These are phyloP conservation scores for Mycosarcoma maydis DNA, from an alignment of 1,284 basidiomycete genomes.

Conservation along the genomic window DNA sequence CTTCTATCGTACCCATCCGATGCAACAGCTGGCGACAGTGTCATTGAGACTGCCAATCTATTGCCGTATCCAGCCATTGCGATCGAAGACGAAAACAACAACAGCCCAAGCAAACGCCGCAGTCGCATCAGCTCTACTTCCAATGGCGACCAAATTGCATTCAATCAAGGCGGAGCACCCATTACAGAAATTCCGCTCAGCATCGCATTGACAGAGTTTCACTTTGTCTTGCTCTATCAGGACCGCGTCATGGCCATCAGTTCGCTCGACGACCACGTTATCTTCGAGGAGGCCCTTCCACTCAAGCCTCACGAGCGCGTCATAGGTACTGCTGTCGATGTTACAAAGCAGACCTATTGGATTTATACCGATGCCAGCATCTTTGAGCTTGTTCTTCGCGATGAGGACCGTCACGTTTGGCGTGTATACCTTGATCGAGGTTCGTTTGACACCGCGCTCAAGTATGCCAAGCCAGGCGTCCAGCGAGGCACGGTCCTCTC, in stretches of 20 bases:
- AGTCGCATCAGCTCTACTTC: slow-evolving; percentile 25
- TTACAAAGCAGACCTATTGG: slow-evolving; percentile 90
- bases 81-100: slow-evolving; percentile 21
- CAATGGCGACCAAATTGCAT: slow-evolving; percentile 20
- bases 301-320: slow-evolving; percentile 56
- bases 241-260: slow-evolving; percentile 83
- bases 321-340: slow-evolving; percentile 72
- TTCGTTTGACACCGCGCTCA: slow-evolving; percentile 80
- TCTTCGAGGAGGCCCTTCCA: slow-evolving; percentile 77
- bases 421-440: slow-evolving; percentile 83
- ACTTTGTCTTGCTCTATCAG: slow-evolving; percentile 85
- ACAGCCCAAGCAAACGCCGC: slow-evolving; percentile 14
- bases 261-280: slow-evolving; percentile 80
- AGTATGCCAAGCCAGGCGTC: slow-evolving; percentile 81
- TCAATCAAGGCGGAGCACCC: slow-evolving; percentile 11
- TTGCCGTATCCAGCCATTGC: slow-evolving; percentile 63
- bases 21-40: slow-evolving; percentile 72
- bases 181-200: slow-evolving; percentile 70
- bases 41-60: slow-evolving; percentile 76
- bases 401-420: slow-evolving; percentile 96
- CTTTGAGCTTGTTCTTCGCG: slow-evolving; percentile 84
- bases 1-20: slow-evolving; percentile 64
- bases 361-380: slow-evolving; percentile 88
- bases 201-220: slow-evolving; percentile 88
- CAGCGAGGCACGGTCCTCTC: slow-evolving; percentile 86